Percentiles rank a stretch among this genome's conserved stretches.
Evolutionary conservation across 768 basidiomycete species (phyloP).

Genomic region (Coprinopsis sp.): DNA sequence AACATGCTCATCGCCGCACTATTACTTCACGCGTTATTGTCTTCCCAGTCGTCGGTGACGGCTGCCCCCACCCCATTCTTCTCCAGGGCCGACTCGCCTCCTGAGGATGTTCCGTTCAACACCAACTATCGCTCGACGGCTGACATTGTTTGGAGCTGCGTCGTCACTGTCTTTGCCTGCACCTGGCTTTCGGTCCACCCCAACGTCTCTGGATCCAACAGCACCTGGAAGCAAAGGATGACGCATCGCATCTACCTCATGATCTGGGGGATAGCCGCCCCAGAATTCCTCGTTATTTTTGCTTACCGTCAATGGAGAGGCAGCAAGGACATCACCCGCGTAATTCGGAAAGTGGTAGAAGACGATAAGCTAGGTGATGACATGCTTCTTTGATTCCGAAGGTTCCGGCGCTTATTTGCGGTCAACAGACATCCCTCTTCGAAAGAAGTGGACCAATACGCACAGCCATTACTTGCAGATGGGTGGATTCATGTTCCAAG

Average conservation of each 20-base stretch:
- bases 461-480: conserved; percentile 10
- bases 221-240: background rate
- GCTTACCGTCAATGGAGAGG: conserved; percentile 11
- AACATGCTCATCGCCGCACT: too few species aligned
- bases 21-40: too few species aligned
- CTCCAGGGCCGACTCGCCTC: too few species aligned
- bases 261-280: conserved; percentile 10
- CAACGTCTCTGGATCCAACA: conserved; percentile 11
- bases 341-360: background rate
- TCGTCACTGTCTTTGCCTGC: conserved; percentile 17
- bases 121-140: conserved; percentile 8
- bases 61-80: too few species aligned
- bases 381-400: background rate
- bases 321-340: background rate
- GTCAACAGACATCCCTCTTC: background rate
- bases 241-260: conserved; percentile 2
- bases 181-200: conserved; percentile 21
- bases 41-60: too few species aligned
- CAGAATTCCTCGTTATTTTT: conserved; percentile 10
- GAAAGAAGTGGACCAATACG: conserved; percentile 2
- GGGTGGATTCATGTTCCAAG: conserved; percentile 9
- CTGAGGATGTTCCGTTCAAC: background rate
- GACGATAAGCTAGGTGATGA: background rate
- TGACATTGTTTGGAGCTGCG: conserved; percentile 17
- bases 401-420: background rate